phyloP scores from a whole-genome alignment of 768 basidiomycete species.

The Rhodosporidiobolus odoratus region DNA sequence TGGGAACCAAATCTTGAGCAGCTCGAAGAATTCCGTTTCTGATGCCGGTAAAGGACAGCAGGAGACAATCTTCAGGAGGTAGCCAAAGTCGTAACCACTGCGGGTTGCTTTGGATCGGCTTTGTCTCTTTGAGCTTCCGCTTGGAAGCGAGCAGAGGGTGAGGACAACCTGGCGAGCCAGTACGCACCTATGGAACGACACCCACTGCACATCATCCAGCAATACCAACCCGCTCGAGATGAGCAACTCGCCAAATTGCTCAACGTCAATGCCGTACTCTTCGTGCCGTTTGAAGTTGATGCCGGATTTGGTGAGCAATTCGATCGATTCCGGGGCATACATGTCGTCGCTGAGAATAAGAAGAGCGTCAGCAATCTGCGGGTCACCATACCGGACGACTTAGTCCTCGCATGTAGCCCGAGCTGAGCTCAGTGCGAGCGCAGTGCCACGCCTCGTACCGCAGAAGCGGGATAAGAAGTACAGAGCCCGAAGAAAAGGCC shows the following conservation, averaged over 20 bases:
- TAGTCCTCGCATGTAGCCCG: too few species aligned
- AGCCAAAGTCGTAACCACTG: conserved; percentile 98
- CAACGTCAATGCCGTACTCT: conserved; percentile 82
- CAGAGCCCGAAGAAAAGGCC: neutral
- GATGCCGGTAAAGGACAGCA: conserved; percentile 75
- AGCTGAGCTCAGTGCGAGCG: too few species aligned
- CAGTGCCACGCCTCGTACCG: neutral
- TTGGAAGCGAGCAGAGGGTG: neutral
- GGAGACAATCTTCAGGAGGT: conserved; percentile 84
- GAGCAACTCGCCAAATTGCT: conserved; percentile 93
- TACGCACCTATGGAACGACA: conserved; percentile 91
- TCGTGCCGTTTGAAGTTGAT: conserved; percentile 92
- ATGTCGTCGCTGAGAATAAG: conserved; percentile 72
- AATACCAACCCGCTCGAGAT: conserved; percentile 94
- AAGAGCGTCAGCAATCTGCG: neutral
- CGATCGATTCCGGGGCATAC: conserved; percentile 96
- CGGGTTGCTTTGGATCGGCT: neutral
- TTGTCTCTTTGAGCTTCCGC: too few species aligned
- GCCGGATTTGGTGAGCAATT: conserved; percentile 86
- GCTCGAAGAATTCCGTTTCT: conserved; percentile 84
- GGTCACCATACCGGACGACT: too few species aligned
- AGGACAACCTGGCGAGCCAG: neutral
- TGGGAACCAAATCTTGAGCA: conserved; percentile 87
- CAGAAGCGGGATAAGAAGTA: neutral
- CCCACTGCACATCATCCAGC: conserved; percentile 83